Evolutionary conservation across 2,329 filamentous ascomycete species (phyloP).

Genomic region (Colletotrichum graminicola): DNA sequence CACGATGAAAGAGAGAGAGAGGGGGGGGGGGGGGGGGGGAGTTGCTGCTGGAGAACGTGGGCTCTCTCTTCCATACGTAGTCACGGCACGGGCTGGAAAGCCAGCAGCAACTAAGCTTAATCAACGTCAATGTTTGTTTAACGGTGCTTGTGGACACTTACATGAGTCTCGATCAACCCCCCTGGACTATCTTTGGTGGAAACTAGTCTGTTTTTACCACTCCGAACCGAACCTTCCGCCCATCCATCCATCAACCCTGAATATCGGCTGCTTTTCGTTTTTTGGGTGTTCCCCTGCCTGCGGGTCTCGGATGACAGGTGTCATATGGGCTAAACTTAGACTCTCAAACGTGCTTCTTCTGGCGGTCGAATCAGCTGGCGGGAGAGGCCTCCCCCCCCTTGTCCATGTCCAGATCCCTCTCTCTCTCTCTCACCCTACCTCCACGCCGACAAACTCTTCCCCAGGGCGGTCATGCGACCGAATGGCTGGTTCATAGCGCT

Average conservation of each 20-base stretch:
- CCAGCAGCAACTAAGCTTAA: background rate
- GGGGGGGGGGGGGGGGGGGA: no score
- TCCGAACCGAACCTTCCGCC: background rate
- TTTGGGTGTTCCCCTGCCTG: constrained; percentile 2
- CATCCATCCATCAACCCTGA: background rate
- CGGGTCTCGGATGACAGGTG: constrained; percentile 39
- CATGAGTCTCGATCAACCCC: background rate
- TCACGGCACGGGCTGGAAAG: background rate
- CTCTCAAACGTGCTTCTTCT: constrained; percentile 26
- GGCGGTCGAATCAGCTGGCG: constrained; percentile 11
- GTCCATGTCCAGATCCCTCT: background rate
- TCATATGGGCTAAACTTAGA: constrained; percentile 36
- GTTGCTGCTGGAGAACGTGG: background rate
- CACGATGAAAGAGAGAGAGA: background rate
- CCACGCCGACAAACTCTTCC: no score
- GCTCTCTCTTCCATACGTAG: background rate
- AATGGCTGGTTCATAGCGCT: no score
- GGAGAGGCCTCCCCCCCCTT: background rate
- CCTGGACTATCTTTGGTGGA: background rate
- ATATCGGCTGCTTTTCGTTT: constrained; percentile 10
- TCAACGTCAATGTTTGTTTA: background rate
- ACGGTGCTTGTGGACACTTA: background rate
- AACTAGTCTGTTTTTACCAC: background rate
- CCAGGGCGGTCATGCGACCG: no score
- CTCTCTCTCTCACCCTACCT: background rate